phyloP scores from a whole-genome alignment of 2,329 filamentous ascomycete genomes.

The Fonsecaea nubica region DNA sequence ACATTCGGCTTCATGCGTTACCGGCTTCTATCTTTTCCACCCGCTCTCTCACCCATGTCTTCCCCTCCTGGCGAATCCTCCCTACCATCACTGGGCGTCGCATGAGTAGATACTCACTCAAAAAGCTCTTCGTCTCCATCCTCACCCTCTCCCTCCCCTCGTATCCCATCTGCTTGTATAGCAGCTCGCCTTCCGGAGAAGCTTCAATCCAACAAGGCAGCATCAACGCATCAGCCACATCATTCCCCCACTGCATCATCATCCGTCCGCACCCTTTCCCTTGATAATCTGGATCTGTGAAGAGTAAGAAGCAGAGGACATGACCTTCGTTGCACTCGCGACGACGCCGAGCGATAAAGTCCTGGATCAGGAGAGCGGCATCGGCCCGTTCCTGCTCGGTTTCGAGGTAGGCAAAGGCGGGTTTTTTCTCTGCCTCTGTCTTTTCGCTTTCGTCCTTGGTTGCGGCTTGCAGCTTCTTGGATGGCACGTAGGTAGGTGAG shows the following conservation, averaged over 20 bases:
- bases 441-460: not conserved
- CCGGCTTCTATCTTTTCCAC: not conserved
- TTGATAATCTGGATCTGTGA: conserved; percentile 44
- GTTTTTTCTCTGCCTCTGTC: not conserved
- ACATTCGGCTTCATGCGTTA: not conserved
- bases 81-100: conserved; percentile 23
- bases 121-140: conserved; percentile 27
- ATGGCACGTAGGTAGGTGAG: conserved; percentile 27
- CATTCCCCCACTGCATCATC: conserved; percentile 46
- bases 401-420: conserved; percentile 25
- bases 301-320: conserved; percentile 30
- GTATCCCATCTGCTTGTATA: conserved; percentile 46
- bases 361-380: conserved; percentile 23
- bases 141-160: conserved; percentile 22
- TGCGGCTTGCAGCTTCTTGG: conserved; percentile 16
- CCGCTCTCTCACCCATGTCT: conserved; percentile 24
- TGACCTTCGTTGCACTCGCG: conserved; percentile 25
- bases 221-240: conserved; percentile 44
- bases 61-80: conserved; percentile 22
- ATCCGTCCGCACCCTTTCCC: conserved; percentile 46
- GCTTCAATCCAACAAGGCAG: conserved; percentile 50
- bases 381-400: conserved; percentile 27
- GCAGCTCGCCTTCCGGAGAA: conserved; percentile 45
- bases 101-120: conserved; percentile 31
- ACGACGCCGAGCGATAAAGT: conserved; percentile 20